Percentiles rank a stretch among this genome's conserved stretches.
Conservation (phyloP, 176 grass and related monocot genomes). For the Calamus simplicifolius region DNA sequence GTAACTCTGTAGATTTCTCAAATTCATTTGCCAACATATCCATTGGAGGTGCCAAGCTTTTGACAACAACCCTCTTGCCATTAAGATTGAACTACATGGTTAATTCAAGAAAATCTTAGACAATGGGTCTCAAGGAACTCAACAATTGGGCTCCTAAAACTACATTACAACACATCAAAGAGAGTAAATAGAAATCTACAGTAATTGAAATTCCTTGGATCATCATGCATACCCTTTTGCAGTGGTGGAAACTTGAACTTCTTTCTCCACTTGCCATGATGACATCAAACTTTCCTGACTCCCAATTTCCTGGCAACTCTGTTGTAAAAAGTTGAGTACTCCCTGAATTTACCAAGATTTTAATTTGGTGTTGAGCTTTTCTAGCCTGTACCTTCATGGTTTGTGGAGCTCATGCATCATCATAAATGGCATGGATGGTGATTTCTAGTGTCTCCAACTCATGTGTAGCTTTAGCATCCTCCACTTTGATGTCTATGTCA, state of each 20-base stretch:
- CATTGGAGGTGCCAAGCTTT: too few relatives aligned
- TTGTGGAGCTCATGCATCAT: background rate
- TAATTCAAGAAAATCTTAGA: background rate
- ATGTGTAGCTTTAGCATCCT: background rate
- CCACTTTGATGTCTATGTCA: background rate
- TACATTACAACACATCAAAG: background rate
- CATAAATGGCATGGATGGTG: background rate
- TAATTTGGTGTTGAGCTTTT: background rate
- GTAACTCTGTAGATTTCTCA: too few relatives aligned
- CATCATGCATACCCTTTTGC: background rate
- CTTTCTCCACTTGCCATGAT: background rate
- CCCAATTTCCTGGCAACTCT: background rate
- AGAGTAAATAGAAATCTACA: background rate
- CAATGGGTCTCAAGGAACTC: background rate
- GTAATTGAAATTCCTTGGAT: background rate
- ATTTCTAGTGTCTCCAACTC: background rate
- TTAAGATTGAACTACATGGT: background rate
- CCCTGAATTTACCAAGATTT: background rate
- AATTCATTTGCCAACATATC: too few relatives aligned
- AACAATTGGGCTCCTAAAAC: background rate
- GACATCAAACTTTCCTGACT: background rate
- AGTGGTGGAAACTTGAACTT: background rate
- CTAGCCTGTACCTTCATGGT: background rate
- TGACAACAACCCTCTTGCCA: too few relatives aligned
- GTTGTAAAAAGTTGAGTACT: background rate